Evolutionary conservation across 2,329 filamentous ascomycete genomes (phyloP).

Genomic region (Teratosphaeriaceae sp.): DNA sequence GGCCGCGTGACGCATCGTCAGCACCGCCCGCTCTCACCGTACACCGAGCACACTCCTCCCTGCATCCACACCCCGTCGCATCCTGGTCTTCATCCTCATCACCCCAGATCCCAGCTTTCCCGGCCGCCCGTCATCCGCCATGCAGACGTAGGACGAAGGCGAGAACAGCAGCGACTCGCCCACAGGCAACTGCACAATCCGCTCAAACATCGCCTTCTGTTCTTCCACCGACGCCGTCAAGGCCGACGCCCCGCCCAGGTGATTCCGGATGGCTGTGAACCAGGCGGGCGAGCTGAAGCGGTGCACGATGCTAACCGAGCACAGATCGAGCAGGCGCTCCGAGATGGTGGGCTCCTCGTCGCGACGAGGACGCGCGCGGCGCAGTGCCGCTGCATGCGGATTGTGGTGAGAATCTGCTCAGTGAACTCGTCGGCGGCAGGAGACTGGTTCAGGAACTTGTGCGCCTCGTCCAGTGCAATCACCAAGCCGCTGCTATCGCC

Average conservation of each 20-base stretch:
- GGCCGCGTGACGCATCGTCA: no score
- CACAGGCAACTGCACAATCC: slow-evolving; percentile 23
- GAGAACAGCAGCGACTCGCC: slow-evolving; percentile 30
- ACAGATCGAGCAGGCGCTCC: slow-evolving; percentile 61
- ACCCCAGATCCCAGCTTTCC: slow-evolving; percentile 17
- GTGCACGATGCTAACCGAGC: slow-evolving; percentile 65
- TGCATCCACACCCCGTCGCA: slow-evolving; percentile 20
- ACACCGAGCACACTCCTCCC: slow-evolving; percentile 21
- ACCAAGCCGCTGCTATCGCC: slow-evolving; percentile 45
- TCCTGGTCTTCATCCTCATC: slow-evolving; percentile 22
- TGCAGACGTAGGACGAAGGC: slow-evolving; percentile 21
- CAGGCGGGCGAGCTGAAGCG: slow-evolving; percentile 62
- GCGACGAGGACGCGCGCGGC: slow-evolving; percentile 63
- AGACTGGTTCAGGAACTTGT: slow-evolving; percentile 63
- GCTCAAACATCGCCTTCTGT: slow-evolving; percentile 19
- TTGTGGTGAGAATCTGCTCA: slow-evolving; percentile 53
- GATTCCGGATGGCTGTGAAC: slow-evolving; percentile 42
- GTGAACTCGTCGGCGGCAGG: slow-evolving; percentile 54
- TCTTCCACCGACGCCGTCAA: slow-evolving; percentile 10
- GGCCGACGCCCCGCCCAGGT: slow-evolving; percentile 41
- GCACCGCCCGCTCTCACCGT: no score
- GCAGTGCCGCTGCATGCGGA: slow-evolving; percentile 65
- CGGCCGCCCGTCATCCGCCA: slow-evolving; percentile 13
- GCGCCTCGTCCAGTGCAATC: slow-evolving; percentile 68
- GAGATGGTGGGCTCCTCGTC: slow-evolving; percentile 70